phyloP scores from a whole-genome alignment of 306 rosid species.

The Trifolium fragiferum region DNA sequence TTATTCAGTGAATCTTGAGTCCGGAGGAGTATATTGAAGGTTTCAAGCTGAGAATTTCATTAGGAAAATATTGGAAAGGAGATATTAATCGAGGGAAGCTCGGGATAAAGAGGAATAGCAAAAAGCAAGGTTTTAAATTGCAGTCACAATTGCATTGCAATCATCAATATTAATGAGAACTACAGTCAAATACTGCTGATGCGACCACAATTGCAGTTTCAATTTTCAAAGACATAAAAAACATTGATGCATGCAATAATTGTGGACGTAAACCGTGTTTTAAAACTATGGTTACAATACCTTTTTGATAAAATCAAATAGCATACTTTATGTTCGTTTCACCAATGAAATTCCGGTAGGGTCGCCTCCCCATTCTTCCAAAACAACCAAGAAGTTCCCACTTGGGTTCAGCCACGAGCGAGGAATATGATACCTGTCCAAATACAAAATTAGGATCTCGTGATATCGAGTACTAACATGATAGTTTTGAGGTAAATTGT shows the following conservation, averaged over 20 bases:
- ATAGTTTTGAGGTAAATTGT: background rate
- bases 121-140: background rate
- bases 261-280: background rate
- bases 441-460: background rate
- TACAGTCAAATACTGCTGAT: background rate
- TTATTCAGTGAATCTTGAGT: too few species aligned
- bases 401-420: slow-evolving; percentile 79
- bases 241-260: background rate
- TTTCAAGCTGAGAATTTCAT: too few species aligned
- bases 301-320: slow-evolving; percentile 55
- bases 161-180: background rate
- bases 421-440: slow-evolving; percentile 91
- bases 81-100: too few species aligned
- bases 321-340: slow-evolving; percentile 55
- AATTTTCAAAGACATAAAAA: background rate
- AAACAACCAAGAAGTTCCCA: slow-evolving; percentile 76
- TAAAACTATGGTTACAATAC: slow-evolving; percentile 38
- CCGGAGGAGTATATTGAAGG: too few species aligned
- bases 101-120: too few species aligned
- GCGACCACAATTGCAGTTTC: background rate
- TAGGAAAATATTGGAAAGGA: too few species aligned
- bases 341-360: slow-evolving; percentile 68
- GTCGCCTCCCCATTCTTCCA: slow-evolving; percentile 96
- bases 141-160: background rate
- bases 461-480: background rate